These are phyloP conservation scores for Ceratobasidium sp. DNA, from an alignment of 1,284 basidiomycete species.

Conservation along the genomic window DNA sequence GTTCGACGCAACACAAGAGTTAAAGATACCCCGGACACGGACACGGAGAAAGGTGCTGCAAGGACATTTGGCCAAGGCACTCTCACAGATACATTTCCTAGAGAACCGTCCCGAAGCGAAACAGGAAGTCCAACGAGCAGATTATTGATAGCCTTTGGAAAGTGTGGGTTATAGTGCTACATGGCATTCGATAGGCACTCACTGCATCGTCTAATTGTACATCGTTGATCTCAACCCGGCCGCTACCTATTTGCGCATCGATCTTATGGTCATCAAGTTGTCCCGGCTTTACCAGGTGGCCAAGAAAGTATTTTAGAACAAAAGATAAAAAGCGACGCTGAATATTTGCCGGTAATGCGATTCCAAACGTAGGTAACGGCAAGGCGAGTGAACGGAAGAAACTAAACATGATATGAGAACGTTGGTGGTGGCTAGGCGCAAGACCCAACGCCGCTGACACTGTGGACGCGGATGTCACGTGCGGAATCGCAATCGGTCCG, in stretches of 20 bases:
- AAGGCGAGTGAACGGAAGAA: conserved; percentile 41
- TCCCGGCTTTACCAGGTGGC: conserved; percentile 87
- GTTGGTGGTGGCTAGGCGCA: conserved; percentile 42
- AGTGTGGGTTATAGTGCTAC: neutral
- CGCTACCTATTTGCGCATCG: conserved; percentile 92
- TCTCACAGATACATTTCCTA: conserved; percentile 79
- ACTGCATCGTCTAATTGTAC: conserved; percentile 84
- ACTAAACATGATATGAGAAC: conserved; percentile 21
- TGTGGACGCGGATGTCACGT: conserved; percentile 38
- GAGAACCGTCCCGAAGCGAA: conserved; percentile 75
- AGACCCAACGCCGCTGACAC: conserved; percentile 42
- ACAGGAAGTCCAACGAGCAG: conserved; percentile 79
- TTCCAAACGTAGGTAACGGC: conserved; percentile 34
- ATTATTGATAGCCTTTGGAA: conserved; percentile 81
- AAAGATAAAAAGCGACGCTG: conserved; percentile 93
- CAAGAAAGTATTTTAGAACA: conserved; percentile 84
- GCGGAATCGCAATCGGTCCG: neutral
- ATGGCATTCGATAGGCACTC: conserved; percentile 55
- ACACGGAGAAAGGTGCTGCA: conserved; percentile 77
- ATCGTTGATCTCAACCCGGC: conserved; percentile 87
- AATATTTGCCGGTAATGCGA: conserved; percentile 82
- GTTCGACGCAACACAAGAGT: conserved; percentile 52
- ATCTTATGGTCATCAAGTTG: conserved; percentile 90
- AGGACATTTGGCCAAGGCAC: conserved; percentile 83
- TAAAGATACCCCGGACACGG: conserved; percentile 72